Base-by-base conservation (phyloP, 495 filamentous ascomycete species). In the Penicillium canariense region DNA sequence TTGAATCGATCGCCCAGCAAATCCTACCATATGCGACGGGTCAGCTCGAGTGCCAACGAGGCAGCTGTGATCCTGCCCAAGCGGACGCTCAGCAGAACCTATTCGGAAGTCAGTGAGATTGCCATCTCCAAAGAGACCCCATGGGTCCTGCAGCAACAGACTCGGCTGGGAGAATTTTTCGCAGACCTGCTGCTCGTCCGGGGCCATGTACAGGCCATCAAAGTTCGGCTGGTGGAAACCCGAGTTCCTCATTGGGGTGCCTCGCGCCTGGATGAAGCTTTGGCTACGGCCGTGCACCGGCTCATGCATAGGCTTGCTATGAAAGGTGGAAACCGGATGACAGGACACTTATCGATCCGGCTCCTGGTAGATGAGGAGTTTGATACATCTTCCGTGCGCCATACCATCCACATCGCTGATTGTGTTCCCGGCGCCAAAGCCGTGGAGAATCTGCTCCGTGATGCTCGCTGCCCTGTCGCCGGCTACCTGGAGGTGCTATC, bases 121-220 rank as follows among this genome's bases (percentile, higher is more conserved):
- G 60, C 73, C 11, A 85, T 89, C 36, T 78, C 76, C 2, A 66
- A 74, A 9, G 69, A 79, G 1, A 71, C 63, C 4, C 85, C 87
- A 0, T 90, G 84, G 83, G 67, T 89, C 25, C 61, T 93, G 43
- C 85, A 91, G 63, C 81, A 90, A 58, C 87, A 79, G 59, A 79
- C 84, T 30, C 62, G 70, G 3, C 82, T 87, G 0, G 74, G 77
- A 0, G 84, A 89, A 65, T 90, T 87, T 65, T 84, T 82, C 58
- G 87, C 87, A 0, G 87, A 91, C 53, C 54, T 85, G 1, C 72
- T 93, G 10, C 67, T 91, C 3, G 68, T 89, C 1, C 63, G 70
- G 2, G 85, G 85, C 0, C 58, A 77, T 30, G 71, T 91, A 36
- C 79, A 78, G 36, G 80, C 81, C 2, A 87, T 91, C 57, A 78